A percentile compares a stretch with the other conserved stretches of the same genome.
phyloP scores from a whole-genome alignment of 352 stramenopile species.

The Phytophthora niederhauseri region DNA sequence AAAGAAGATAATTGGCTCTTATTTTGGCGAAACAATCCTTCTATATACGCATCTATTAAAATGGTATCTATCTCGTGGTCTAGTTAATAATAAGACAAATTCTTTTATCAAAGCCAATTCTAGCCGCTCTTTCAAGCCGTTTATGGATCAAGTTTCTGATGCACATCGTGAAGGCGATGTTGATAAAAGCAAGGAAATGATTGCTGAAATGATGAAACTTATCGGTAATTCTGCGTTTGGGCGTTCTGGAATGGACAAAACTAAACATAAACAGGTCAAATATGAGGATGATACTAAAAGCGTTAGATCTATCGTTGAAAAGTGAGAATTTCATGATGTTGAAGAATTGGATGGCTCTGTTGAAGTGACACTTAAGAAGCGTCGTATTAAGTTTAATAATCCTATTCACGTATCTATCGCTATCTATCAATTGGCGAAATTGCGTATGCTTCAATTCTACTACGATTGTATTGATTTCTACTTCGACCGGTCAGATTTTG shows the following conservation, averaged over 20 bases:
- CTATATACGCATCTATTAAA: neutral
- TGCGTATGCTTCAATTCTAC: too few relatives aligned
- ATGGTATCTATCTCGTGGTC: neutral
- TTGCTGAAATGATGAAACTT: neutral
- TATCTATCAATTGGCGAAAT: too few relatives aligned
- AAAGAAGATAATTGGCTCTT: neutral
- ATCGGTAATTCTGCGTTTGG: neutral
- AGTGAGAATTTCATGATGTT: neutral
- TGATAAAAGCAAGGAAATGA: constrained; percentile 16
- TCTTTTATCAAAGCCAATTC: neutral
- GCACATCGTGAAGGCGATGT: constrained; percentile 1
- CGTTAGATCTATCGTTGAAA: neutral
- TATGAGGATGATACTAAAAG: neutral
- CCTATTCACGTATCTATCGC: too few relatives aligned
- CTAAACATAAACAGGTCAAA: neutral
- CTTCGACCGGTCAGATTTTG: neutral
- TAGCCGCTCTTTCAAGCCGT: neutral
- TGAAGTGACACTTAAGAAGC: constrained; percentile 1
- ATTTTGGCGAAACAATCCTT: neutral
- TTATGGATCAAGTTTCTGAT: constrained; percentile 20
- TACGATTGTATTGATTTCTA: too few relatives aligned
- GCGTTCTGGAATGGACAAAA: neutral
- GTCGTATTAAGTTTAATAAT: too few relatives aligned
- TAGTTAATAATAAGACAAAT: neutral
- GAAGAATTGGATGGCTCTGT: neutral